phyloP scores from a whole-genome alignment of 352 stramenopile genomes.

The Globisporangium cystogenes region DNA sequence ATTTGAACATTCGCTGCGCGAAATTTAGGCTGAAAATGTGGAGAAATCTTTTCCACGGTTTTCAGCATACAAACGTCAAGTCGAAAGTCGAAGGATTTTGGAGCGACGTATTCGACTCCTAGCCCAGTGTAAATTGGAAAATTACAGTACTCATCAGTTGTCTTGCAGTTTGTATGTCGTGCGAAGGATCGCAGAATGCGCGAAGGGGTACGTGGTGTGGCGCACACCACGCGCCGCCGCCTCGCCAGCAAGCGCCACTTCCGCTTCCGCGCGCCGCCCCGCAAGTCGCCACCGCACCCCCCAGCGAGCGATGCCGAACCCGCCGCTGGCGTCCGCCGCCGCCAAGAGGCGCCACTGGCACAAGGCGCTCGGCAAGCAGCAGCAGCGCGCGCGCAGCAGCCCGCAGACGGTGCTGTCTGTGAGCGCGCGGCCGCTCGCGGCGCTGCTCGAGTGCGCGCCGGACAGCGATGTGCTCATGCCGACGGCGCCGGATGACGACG shows the following conservation, averaged over 20 bases:
- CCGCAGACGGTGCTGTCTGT: conserved; percentile 10
- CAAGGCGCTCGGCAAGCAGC: conserved; percentile 23
- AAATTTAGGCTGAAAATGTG: no score
- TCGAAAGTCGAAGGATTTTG: no score
- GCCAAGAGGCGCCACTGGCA: conserved; percentile 52
- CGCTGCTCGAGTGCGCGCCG: conserved; percentile 12
- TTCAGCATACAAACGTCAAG: no score
- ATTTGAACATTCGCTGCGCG: no score
- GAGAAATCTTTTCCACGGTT: background rate
- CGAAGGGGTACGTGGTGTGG: background rate
- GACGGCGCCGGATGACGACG: background rate
- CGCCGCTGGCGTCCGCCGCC: background rate
- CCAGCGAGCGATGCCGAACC: background rate
- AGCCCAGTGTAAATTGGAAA: no score
- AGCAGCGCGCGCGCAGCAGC: conserved; percentile 15
- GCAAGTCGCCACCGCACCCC: background rate
- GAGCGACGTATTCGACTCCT: no score
- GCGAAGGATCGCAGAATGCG: background rate
- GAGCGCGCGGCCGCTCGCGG: background rate
- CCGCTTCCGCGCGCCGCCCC: background rate
- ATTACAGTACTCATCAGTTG: no score
- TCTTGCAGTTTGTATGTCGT: background rate
- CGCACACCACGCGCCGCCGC: background rate
- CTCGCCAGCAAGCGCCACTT: background rate
- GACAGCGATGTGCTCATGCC: conserved; percentile 21